phyloP scores from a whole-genome alignment of 108 stramenopile genomes.

The Skeletonema grethae region DNA sequence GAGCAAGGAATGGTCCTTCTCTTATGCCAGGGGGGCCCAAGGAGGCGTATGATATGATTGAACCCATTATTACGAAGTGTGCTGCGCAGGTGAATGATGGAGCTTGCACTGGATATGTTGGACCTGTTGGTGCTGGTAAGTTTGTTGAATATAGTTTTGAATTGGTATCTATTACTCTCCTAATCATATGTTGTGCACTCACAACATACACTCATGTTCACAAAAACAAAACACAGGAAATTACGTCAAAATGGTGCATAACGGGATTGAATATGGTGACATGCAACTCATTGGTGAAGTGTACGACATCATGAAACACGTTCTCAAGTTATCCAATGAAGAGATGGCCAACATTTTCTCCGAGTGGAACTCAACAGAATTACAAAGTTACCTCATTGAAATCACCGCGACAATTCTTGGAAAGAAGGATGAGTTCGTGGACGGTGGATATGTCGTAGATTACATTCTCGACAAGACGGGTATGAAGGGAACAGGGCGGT shows the following conservation, averaged over 20 bases:
- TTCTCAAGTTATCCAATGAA: slow-evolving; percentile 89
- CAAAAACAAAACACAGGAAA: slow-evolving; percentile 65
- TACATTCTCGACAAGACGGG: slow-evolving; percentile 97
- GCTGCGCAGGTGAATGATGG: slow-evolving; percentile 93
- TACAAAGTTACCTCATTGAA: slow-evolving; percentile 95
- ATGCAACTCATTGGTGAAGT: slow-evolving; percentile 99
- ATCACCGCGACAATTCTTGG: slow-evolving; percentile 93
- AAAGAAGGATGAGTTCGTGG: slow-evolving; percentile 84
- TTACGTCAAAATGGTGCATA: slow-evolving; percentile 99
- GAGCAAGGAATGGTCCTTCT: slow-evolving; percentile 96
- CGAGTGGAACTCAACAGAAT: slow-evolving; percentile 91
- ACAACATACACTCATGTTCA: neutral
- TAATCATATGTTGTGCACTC: too few species aligned
- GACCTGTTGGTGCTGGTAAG: slow-evolving; percentile 73
- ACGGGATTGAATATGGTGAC: slow-evolving; percentile 99
- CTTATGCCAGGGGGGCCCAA: slow-evolving; percentile 99
- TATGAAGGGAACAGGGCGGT: slow-evolving; percentile 99
- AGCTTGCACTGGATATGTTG: slow-evolving; percentile 96
- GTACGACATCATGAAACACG: slow-evolving; percentile 87
- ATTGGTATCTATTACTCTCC: too few species aligned
- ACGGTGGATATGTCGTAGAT: slow-evolving; percentile 84
- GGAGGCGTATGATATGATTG: slow-evolving; percentile 92
- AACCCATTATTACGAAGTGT: slow-evolving; percentile 93
- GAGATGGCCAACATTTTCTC: slow-evolving; percentile 92
- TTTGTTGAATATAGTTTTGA: neutral